These are phyloP conservation scores for Lotmaria passim DNA, from an alignment of 208 protist species.

Conservation along the genomic window DNA sequence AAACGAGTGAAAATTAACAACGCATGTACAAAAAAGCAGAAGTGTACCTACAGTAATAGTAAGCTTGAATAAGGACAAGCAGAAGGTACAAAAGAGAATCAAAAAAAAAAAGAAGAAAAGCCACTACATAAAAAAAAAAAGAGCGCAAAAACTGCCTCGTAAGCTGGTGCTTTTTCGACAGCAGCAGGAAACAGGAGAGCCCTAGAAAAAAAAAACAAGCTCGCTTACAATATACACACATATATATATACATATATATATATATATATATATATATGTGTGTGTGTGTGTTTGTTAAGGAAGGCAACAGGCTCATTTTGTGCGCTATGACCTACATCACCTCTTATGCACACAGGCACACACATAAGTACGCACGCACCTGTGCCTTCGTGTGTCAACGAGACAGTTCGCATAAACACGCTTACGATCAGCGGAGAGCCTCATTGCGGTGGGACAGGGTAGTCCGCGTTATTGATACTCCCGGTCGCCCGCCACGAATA, in stretches of 20 bases:
- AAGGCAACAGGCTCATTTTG: background rate
- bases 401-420: too few species aligned
- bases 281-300: too few species aligned
- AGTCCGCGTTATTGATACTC: background rate
- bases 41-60: background rate
- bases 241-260: too few species aligned
- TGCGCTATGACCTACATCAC: too few species aligned
- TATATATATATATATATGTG: too few species aligned
- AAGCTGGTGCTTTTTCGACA: too few species aligned
- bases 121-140: background rate
- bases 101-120: background rate
- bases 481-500: background rate
- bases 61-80: background rate
- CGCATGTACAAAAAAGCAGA: background rate
- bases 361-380: background rate
- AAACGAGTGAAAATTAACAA: background rate
- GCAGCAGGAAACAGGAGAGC: too few species aligned
- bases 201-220: too few species aligned
- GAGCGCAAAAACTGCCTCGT: too few species aligned
- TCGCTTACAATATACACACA: too few species aligned
- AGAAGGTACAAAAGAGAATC: background rate
- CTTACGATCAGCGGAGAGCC: background rate
- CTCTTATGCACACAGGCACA: too few species aligned
- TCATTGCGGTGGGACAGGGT: background rate
- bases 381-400: background rate